Evolutionary conservation across 2,329 filamentous ascomycete species (phyloP).

Genomic region (Trichoderma sp.): DNA sequence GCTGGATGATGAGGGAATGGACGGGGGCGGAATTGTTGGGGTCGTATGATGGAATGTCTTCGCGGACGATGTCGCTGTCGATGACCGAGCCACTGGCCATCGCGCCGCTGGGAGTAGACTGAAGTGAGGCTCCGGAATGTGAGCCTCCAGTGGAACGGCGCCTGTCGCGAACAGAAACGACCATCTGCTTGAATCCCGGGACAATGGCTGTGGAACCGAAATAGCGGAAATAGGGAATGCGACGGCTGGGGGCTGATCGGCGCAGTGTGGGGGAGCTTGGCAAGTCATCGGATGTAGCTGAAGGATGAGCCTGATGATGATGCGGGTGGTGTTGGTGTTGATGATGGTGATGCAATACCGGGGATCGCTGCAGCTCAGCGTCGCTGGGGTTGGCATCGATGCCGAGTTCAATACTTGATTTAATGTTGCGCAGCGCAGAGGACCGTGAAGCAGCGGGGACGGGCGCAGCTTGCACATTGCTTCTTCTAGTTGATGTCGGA

Average conservation of each 20-base stretch:
- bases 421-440: neutral
- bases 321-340: conserved; percentile 10
- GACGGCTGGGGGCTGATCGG: conserved; percentile 51
- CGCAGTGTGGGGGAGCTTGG: conserved; percentile 45
- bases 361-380: conserved; percentile 20
- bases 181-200: conserved; percentile 90
- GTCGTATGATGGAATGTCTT: conserved; percentile 72
- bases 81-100: conserved; percentile 40
- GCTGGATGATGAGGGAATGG: conserved; percentile 68
- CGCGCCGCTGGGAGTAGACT: conserved; percentile 37
- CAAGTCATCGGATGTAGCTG: conserved; percentile 24
- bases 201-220: conserved; percentile 90
- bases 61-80: conserved; percentile 44
- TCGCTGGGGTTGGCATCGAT: conserved; percentile 29
- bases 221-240: conserved; percentile 85
- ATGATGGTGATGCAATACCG: conserved; percentile 1
- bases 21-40: conserved; percentile 66
- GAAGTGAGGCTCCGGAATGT: conserved; percentile 52
- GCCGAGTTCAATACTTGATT: conserved; percentile 22
- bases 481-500: conserved; percentile 1
- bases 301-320: conserved; percentile 18
- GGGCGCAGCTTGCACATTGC: neutral
- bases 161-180: conserved; percentile 68
- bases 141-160: conserved; percentile 57
- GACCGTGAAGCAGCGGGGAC: neutral